A percentile compares a stretch with the other conserved stretches of the same genome.
These are phyloP conservation scores for Hyaloscypha finlandica DNA, from an alignment of 495 filamentous ascomycete genomes.

Conservation along the genomic window DNA sequence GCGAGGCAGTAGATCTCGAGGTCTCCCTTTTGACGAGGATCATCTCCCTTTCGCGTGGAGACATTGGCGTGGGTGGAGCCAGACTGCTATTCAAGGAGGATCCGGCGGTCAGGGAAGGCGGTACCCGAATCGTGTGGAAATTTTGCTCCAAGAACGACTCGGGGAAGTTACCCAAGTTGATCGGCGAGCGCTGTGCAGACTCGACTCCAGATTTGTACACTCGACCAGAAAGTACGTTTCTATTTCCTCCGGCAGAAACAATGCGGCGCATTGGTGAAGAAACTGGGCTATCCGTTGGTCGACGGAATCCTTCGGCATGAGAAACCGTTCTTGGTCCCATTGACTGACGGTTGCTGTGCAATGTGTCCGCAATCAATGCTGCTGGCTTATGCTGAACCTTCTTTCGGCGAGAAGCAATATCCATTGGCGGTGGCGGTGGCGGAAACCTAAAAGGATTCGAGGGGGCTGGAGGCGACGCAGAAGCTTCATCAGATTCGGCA, in stretches of 20 bases:
- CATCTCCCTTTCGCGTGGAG: constrained; percentile 32
- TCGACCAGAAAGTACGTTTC: constrained; percentile 27
- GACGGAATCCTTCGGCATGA: constrained; percentile 31
- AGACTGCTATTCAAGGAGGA: constrained; percentile 31
- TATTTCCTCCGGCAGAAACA: constrained; percentile 32
- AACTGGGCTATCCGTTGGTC: constrained; percentile 26
- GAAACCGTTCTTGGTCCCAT: constrained; percentile 33
- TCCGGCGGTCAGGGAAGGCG: constrained; percentile 20
- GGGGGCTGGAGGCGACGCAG: constrained; percentile 23
- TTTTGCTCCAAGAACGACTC: constrained; percentile 32
- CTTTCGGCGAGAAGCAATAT: constrained; percentile 32
- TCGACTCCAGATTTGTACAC: constrained; percentile 30
- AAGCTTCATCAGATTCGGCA: constrained; percentile 24
- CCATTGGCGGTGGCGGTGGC: constrained; percentile 30
- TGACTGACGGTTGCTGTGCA: constrained; percentile 20
- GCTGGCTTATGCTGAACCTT: constrained; percentile 32
- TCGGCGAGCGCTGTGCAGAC: constrained; percentile 32
- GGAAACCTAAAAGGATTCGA: constrained; percentile 31
- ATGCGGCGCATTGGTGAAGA: constrained; percentile 37
- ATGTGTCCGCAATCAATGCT: constrained; percentile 23
- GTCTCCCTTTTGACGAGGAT: constrained; percentile 23
- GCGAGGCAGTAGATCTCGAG: constrained; percentile 29
- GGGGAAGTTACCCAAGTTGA: constrained; percentile 28
- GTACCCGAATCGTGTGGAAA: constrained; percentile 26
- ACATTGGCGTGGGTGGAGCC: constrained; percentile 36